phyloP scores from a whole-genome alignment of 148 eudicot genomes.

The Camellia granthamiana region DNA sequence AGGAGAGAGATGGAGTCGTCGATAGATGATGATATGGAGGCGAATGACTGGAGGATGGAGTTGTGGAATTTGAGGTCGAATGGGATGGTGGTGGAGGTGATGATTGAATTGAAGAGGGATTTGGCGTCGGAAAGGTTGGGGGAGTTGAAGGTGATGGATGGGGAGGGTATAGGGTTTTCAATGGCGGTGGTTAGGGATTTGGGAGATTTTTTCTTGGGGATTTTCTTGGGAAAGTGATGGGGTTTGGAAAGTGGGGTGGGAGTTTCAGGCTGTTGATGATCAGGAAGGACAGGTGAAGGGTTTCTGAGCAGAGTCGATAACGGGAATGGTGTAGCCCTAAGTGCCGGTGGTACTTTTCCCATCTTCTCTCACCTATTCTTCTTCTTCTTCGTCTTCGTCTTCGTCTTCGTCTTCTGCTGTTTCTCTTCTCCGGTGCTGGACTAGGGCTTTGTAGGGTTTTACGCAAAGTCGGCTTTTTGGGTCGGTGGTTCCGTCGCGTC shows the following conservation, averaged over 20 bases:
- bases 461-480: neutral
- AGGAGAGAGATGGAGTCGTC: conserved; percentile 50
- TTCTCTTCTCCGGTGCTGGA: neutral
- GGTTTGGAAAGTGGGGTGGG: conserved; percentile 13
- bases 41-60: conserved; percentile 56
- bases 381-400: conserved; percentile 5
- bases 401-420: neutral
- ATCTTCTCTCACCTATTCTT: conserved; percentile 15
- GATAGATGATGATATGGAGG: conserved; percentile 44
- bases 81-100: conserved; percentile 22
- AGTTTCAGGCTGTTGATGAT: conserved; percentile 10
- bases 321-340: conserved; percentile 27
- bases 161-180: conserved; percentile 23
- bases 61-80: conserved; percentile 42
- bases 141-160: conserved; percentile 31
- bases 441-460: conserved; percentile 13
- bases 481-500: too few relatives aligned
- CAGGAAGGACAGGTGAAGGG: conserved; percentile 14
- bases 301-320: conserved; percentile 23
- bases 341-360: conserved; percentile 48
- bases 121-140: conserved; percentile 55
- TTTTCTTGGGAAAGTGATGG: conserved; percentile 11
- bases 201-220: conserved; percentile 8
- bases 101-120: conserved; percentile 46
- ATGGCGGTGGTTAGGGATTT: conserved; percentile 14